These are phyloP conservation scores for Verticillium alfalfae DNA, from an alignment of 2,329 filamentous ascomycete species.

Conservation along the genomic window DNA sequence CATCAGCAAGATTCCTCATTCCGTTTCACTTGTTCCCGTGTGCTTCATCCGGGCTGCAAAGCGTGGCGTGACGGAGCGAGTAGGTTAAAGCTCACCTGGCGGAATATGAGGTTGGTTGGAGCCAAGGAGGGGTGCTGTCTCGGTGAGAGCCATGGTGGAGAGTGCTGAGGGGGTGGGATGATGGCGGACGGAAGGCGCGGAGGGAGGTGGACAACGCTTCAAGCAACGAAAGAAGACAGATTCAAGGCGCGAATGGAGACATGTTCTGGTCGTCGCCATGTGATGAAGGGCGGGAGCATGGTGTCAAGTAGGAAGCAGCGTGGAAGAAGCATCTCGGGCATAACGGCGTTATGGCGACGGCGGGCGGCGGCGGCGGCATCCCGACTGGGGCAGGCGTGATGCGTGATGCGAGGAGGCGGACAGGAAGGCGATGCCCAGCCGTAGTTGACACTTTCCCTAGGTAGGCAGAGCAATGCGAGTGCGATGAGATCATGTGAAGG, in stretches of 20 bases:
- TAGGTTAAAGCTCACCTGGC: background rate
- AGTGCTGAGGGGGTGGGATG: background rate
- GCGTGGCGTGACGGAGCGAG: background rate
- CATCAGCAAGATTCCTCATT: background rate
- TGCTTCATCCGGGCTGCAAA: background rate
- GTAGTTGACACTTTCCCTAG: too few relatives aligned
- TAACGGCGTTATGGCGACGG: too few relatives aligned
- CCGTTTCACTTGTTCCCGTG: too few relatives aligned
- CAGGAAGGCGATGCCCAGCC: too few relatives aligned
- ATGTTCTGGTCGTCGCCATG: background rate
- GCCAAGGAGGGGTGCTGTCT: background rate
- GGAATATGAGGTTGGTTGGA: background rate
- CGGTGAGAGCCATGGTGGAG: background rate
- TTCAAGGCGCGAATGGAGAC: background rate
- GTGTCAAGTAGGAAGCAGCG: background rate
- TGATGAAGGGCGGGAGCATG: background rate
- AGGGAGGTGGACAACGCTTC: background rate
- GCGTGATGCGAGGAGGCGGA: too few relatives aligned
- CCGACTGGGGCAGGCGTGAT: too few relatives aligned
- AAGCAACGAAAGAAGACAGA: background rate
- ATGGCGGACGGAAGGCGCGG: background rate
- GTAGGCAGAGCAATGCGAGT: too few relatives aligned
- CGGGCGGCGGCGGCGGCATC: too few relatives aligned
- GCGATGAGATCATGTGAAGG: too few relatives aligned
- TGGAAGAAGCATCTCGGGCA: too few relatives aligned